Evolutionary conservation across 140 eudicot species (phyloP).

Genomic region (Senecio squalidus): DNA sequence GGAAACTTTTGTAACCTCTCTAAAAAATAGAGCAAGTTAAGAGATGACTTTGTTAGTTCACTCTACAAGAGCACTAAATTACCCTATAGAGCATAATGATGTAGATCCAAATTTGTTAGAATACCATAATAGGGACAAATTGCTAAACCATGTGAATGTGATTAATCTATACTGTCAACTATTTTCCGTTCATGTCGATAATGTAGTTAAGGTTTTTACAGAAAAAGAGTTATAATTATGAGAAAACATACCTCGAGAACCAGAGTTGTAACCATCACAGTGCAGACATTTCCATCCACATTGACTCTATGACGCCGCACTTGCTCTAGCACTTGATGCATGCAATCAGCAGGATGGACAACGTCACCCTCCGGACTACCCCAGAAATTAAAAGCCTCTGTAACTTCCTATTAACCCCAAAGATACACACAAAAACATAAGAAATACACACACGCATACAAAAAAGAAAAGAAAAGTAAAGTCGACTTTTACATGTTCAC

Average conservation of each 20-base stretch:
- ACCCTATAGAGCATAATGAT: background rate
- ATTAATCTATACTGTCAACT: background rate
- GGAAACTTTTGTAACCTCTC: background rate
- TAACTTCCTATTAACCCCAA: slow-evolving; percentile 50
- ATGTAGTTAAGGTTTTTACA: background rate
- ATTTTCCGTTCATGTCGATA: background rate
- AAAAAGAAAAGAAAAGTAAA: background rate
- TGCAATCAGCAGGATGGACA: slow-evolving; percentile 97
- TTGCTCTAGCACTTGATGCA: slow-evolving; percentile 89
- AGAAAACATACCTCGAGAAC: slow-evolving; percentile 74
- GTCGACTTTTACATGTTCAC: background rate
- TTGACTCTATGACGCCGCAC: slow-evolving; percentile 90
- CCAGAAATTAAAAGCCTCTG: slow-evolving; percentile 87
- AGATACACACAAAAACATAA: background rate
- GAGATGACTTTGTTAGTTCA: background rate
- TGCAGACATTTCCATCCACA: slow-evolving; percentile 92
- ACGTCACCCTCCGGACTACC: slow-evolving; percentile 94
- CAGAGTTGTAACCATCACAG: slow-evolving; percentile 89
- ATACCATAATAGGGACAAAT: background rate
- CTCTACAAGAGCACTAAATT: background rate
- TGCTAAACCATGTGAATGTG: background rate
- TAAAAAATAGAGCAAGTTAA: too few relatives aligned
- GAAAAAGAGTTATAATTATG: background rate
- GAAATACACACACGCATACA: background rate
- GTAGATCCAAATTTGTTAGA: background rate